Evolutionary conservation across 2,329 filamentous ascomycete species (phyloP), one percentile per base, ranked within the genome.

Genomic region (Nothophaeocryptopus gaeumannii): DNA sequence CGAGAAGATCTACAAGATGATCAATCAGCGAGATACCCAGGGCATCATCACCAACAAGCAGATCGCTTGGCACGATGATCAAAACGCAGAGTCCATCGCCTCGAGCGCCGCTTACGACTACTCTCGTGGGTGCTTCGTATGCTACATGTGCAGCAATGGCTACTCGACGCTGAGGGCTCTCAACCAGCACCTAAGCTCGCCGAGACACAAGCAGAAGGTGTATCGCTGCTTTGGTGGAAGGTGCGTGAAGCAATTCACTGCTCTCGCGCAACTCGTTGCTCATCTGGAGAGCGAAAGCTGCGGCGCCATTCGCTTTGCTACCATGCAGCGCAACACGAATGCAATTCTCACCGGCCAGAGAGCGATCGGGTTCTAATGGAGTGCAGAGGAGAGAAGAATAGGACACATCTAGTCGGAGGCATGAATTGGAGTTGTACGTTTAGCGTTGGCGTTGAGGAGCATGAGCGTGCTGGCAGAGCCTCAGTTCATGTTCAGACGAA

Each of bases 161-260:
- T 85, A 81, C 53, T 44, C 20, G 0, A 49, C 41, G 0, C 45
- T 70, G 0, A 10, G 36, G 0, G 58, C 59, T 0, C 69, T 85
- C 2, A 77, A 78, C 40, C 67, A 74, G 45, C 81, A 86, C 56
- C 62, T 85, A 1, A 73, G 72, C 34, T 84, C 81, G 0, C 69
- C 76, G 0, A 65, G 59, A 0, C 80, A 82, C 69, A 69, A 73
- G 67, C 71, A 73, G 53, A 70, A 69, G 29, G 59, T 75, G 1
- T 74, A 78, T 55, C 67, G 71, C 58, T 77, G 73, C 43, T 72
- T 71, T 1, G 74, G 74, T 26, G 39, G 46, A 5, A 31, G n/a
- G n/a, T 76, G 73, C 40, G 50, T 44, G 0, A 68, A 65, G 52
- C 50, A 74, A 36, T 76, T 76, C 49, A 45, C 54, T 7, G 60